Base-by-base conservation (phyloP, 257 asterid species). In the Hygrophila difformis region DNA sequence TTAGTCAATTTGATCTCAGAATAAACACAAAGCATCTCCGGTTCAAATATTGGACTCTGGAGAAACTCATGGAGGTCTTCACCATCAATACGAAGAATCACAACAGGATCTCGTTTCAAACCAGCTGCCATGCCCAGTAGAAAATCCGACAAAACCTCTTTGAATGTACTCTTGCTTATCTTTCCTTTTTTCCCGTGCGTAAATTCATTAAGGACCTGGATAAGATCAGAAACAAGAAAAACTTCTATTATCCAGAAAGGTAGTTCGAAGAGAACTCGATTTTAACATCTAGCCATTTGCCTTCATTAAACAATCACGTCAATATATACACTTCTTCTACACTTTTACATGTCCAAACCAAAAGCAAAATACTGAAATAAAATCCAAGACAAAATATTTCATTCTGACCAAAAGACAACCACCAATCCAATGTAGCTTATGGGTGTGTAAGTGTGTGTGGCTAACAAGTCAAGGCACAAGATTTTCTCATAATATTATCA, bases 121-220 rank as follows among this genome's bases (percentile, higher is more conserved):
- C 91, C 94, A 45, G 87, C 69, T 45, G 94, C 94, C 91, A 82
- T 76, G 65, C 87, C 86, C 36, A 71, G 24, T 46, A 78, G 69
- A 58, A 82, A 68, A 65, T 78, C 82, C 1, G 81, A 73, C 33
- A 78, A 75, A 50, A 81, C 88, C 47, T 41, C 77, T 72, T 81
- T 68, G 39, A 81, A 78, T 58, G 75, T 81, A 1, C 49, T 47
- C 75, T 75, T 81, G 71, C 63, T 65, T 47, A 81, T 72, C 36
- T 69, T 70, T 35, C 64, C 67, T 57, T 69, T 74, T 23, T 67
- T 69, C 49, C 88, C 80, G 45, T 63, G 84, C 1, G 93, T 81
- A 57, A 81, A 81, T 59, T 81, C 88, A 50, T 67, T 55, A 57
- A 81, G 88, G 36, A 81, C 93, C 93, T 81, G 68, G 4, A 38